A percentile compares a stretch with the other conserved stretches of the same genome.
Conservation (phyloP, 2,329 filamentous ascomycete genomes). For the Botrytis medusae region DNA sequence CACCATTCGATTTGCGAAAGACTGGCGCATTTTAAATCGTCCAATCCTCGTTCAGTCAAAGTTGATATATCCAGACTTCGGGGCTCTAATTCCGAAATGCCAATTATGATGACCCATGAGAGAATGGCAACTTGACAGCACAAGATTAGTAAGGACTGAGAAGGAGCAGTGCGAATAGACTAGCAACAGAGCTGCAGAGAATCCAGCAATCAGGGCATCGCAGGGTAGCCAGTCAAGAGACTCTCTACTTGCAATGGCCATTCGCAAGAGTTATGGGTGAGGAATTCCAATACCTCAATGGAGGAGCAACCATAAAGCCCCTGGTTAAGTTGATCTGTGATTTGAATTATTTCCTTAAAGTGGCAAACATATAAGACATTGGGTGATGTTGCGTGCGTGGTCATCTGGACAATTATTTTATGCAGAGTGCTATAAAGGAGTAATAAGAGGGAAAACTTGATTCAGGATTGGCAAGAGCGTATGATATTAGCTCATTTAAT, state of each 20-base stretch:
- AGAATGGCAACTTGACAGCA: background rate
- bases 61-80: no score
- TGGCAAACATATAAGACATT: background rate
- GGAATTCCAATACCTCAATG: background rate
- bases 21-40: background rate
- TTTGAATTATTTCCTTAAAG: background rate
- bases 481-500: background rate
- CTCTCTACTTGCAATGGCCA: background rate
- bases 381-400: background rate
- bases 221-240: background rate
- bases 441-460: background rate
- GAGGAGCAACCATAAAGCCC: background rate
- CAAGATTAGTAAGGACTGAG: background rate
- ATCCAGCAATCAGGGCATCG: background rate
- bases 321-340: no score
- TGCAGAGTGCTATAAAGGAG: background rate
- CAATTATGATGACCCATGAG: background rate
- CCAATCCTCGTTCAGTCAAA: background rate
- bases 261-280: background rate
- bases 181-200: background rate
- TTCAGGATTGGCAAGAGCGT: background rate
- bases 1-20: no score
- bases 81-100: background rate
- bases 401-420: slow-evolving; percentile 2
- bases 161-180: background rate